Evolutionary conservation across 73 alveolate species (phyloP).

Genomic region (Halteria grandinella): DNA sequence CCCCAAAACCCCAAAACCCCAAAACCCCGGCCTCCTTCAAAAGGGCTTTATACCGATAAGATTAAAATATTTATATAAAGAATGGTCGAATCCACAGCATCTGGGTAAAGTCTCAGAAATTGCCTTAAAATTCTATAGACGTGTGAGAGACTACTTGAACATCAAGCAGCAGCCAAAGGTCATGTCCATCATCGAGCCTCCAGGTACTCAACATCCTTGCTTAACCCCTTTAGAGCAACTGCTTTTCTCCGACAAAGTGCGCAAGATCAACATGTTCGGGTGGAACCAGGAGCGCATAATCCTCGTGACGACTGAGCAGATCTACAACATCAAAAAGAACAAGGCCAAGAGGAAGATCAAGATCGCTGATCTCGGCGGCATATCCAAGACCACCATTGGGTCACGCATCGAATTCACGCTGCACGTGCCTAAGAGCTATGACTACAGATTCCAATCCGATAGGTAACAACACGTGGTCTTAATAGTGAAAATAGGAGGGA

Average conservation of each 20-base stretch:
- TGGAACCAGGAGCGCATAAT: conserved; percentile 74
- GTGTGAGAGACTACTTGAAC: conserved; percentile 13
- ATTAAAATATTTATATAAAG: too few relatives aligned
- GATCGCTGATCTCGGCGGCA: conserved; percentile 46
- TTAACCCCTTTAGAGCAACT: conserved; percentile 53
- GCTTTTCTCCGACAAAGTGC: conserved; percentile 67
- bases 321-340: conserved; percentile 75
- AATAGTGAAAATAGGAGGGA: conserved; percentile 38
- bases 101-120: too few relatives aligned
- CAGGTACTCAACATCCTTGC: too few relatives aligned
- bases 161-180: conserved; percentile 14
- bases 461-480: conserved; percentile 30
- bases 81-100: too few relatives aligned
- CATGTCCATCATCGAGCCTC: too few relatives aligned
- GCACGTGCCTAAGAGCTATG: conserved; percentile 85
- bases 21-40: too few relatives aligned
- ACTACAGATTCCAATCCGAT: conserved; percentile 75
- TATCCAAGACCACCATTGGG: conserved; percentile 50
- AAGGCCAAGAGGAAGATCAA: conserved; percentile 75
- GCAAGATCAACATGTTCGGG: conserved; percentile 66
- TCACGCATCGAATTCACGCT: conserved; percentile 70
- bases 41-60: too few relatives aligned
- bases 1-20: too few relatives aligned
- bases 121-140: too few relatives aligned
- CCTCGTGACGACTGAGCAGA: conserved; percentile 64